Evolutionary conservation across 1,139 yeast genomes (phyloP).

Genomic region (Geotrichum carabidarum): DNA sequence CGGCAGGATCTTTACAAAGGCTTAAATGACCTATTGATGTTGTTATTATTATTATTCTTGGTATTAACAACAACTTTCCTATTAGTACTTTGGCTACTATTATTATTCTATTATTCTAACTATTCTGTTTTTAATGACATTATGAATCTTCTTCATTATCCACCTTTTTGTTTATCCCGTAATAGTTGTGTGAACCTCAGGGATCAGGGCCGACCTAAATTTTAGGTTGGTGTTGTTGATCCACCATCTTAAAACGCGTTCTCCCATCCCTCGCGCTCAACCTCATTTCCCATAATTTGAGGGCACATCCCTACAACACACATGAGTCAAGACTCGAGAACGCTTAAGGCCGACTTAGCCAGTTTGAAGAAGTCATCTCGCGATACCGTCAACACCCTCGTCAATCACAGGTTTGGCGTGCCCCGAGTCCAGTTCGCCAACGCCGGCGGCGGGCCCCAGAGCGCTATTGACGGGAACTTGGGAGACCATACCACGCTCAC

Average conservation of each 20-base stretch:
- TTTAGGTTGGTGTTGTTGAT: background rate
- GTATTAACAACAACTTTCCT: background rate
- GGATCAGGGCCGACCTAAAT: background rate
- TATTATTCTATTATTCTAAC: background rate
- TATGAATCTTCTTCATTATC: background rate
- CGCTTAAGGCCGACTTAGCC: background rate
- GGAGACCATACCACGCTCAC: conserved; percentile 4
- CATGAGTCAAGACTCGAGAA: background rate
- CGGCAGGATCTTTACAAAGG: background rate
- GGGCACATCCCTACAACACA: too few species aligned
- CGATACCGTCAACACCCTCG: background rate
- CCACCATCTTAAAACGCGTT: background rate
- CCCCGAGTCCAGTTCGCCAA: conserved; percentile 1
- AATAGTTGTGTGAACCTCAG: background rate
- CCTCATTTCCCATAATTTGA: background rate
- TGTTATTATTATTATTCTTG: too few species aligned
- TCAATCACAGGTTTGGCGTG: conserved; percentile 1
- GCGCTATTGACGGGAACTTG: background rate
- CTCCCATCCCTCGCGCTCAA: background rate
- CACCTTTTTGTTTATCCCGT: background rate
- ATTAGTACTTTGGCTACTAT: background rate
- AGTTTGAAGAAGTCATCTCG: conserved; percentile 1
- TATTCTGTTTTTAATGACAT: background rate
- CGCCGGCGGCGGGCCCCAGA: background rate
- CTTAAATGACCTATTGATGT: background rate